Percentiles rank a stretch among this genome's conserved stretches.
Conservation (phyloP, 2,329 filamentous ascomycete species). For the Teratosphaeriaceae sp. region DNA sequence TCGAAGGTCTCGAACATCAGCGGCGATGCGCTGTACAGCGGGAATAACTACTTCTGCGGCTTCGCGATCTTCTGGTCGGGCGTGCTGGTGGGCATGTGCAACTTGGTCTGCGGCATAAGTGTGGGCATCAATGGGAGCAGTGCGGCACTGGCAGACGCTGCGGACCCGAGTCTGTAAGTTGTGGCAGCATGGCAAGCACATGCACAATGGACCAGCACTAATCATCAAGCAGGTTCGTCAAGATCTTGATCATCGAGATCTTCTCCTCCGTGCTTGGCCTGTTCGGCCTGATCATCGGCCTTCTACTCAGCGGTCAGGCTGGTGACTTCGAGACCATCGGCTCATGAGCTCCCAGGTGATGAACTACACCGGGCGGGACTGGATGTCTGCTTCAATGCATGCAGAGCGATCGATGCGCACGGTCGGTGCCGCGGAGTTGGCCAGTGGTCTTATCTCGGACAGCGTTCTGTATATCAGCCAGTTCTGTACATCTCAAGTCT, state of each 20-base stretch:
- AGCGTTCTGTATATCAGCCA: no score
- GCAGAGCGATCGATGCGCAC: no score
- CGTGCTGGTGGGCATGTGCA: slow-evolving; percentile 90
- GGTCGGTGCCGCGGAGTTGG: no score
- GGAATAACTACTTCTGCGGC: slow-evolving; percentile 84
- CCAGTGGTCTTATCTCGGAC: no score
- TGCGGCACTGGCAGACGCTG: slow-evolving; percentile 91
- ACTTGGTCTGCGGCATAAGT: slow-evolving; percentile 89
- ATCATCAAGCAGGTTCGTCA: slow-evolving; percentile 67
- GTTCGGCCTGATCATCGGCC: slow-evolving; percentile 91
- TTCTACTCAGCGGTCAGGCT: slow-evolving; percentile 81
- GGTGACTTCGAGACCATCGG: background rate
- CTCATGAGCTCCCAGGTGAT: no score
- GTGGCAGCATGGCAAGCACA: no score
- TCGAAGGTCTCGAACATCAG: slow-evolving; percentile 72
- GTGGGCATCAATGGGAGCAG: slow-evolving; percentile 98
- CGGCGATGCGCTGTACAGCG: slow-evolving; percentile 61
- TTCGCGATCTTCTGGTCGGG: slow-evolving; percentile 96
- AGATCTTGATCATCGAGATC: slow-evolving; percentile 98
- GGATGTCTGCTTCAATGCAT: no score
- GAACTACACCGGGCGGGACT: no score
- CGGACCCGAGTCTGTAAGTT: slow-evolving; percentile 81
- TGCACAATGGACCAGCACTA: background rate
- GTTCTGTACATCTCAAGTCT: no score
- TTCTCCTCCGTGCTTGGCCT: slow-evolving; percentile 96